These are phyloP conservation scores for Kluyveromyces starmeri DNA, from an alignment of 805 yeast genomes.

Conservation along the genomic window DNA sequence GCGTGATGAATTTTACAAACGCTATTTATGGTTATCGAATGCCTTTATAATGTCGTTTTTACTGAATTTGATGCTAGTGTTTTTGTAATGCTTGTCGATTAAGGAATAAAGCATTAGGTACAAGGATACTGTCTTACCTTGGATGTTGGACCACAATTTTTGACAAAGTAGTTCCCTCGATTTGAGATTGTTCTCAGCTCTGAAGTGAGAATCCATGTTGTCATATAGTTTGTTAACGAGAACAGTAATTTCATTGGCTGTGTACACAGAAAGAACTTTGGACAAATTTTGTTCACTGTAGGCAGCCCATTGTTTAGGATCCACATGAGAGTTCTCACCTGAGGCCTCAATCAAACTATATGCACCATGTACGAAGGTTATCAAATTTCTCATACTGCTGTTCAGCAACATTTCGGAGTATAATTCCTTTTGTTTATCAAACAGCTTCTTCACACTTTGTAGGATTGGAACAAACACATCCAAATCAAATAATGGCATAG, in stretches of 20 bases:
- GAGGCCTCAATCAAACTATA: conserved; percentile 39
- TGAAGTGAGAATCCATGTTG: conserved; percentile 49
- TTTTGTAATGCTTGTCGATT: conserved; percentile 47
- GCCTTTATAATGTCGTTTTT: conserved; percentile 50
- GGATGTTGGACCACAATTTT: conserved; percentile 62
- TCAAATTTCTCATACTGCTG: conserved; percentile 57
- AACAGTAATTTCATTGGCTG: conserved; percentile 46
- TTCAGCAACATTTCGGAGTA: conserved; percentile 42
- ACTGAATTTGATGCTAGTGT: conserved; percentile 41
- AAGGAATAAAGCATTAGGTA: conserved; percentile 47
- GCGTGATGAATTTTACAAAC: no score
- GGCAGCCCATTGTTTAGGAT: conserved; percentile 52
- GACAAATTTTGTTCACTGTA: conserved; percentile 52
- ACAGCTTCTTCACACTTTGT: conserved; percentile 20
- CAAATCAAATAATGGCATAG: conserved; percentile 22
- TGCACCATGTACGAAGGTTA: conserved; percentile 56
- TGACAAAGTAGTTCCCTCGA: conserved; percentile 40
- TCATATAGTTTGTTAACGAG: conserved; percentile 47
- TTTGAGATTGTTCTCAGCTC: conserved; percentile 15
- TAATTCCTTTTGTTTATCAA: conserved; percentile 27
- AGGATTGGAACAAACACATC: conserved; percentile 17
- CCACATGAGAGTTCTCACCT: conserved; percentile 20
- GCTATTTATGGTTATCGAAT: conserved; percentile 31
- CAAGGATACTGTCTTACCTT: conserved; percentile 49
- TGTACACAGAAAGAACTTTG: conserved; percentile 46